Conservation (phyloP, 1,284 basidiomycete genomes). For the Marasmius sp. region DNA sequence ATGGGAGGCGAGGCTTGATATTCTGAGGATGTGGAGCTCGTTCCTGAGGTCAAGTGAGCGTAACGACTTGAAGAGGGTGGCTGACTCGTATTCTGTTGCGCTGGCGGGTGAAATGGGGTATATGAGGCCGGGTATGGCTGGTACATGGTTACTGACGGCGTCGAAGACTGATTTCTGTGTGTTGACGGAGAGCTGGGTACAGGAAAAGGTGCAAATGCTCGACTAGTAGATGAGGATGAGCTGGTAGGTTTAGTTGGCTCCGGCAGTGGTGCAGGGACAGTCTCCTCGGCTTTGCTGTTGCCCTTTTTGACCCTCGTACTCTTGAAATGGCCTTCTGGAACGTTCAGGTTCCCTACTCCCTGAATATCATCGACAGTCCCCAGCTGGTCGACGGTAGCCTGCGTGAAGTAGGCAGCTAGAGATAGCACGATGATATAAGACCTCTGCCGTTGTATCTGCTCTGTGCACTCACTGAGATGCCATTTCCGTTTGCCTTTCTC, state of each 20-base stretch:
- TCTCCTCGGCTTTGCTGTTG: conserved; percentile 38
- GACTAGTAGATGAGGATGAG: conserved; percentile 19
- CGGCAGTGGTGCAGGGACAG: conserved; percentile 20
- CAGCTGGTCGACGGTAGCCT: conserved; percentile 63
- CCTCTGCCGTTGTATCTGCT: conserved; percentile 1
- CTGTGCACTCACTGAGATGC: conserved; percentile 62
- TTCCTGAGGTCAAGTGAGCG: background rate
- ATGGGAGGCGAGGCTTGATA: background rate
- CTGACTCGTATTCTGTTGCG: background rate
- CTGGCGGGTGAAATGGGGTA: background rate
- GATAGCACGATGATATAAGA: conserved; percentile 15
- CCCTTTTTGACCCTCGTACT: conserved; percentile 59
- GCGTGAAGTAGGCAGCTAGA: conserved; percentile 76
- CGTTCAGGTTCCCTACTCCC: conserved; percentile 48
- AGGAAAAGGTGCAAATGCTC: conserved; percentile 61
- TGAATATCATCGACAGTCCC: conserved; percentile 64
- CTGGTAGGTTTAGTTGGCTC: conserved; percentile 26
- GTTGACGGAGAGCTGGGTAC: conserved; percentile 31
- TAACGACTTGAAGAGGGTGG: background rate
- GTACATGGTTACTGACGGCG: conserved; percentile 33
- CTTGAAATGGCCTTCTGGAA: conserved; percentile 63
- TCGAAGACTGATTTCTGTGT: conserved; percentile 23
- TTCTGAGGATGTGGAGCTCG: background rate
- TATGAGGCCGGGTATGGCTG: conserved; percentile 33
- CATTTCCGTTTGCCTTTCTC: conserved; percentile 68